These are phyloP conservation scores for Eimeria nieschulzi DNA, from an alignment of 169 alveolate genomes.

Conservation along the genomic window DNA sequence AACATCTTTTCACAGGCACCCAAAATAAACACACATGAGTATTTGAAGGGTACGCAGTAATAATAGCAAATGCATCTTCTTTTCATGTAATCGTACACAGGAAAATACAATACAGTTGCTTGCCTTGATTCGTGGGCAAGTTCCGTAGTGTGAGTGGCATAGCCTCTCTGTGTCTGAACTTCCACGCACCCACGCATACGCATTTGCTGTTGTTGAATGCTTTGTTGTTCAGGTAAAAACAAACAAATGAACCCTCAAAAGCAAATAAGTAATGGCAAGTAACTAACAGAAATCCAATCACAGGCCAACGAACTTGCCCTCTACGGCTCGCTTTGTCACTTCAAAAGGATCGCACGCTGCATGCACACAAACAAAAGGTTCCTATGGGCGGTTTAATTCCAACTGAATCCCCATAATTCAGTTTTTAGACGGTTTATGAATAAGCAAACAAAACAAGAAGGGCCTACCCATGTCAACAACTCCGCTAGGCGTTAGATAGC, in stretches of 20 bases:
- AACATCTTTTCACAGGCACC: not conserved
- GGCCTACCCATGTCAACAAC: slow-evolving; percentile 59
- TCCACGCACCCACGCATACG: not conserved
- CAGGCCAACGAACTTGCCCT: not conserved
- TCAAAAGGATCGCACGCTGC: slow-evolving; percentile 47
- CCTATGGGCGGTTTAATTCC: not conserved
- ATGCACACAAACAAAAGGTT: not conserved
- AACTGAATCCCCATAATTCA: no score
- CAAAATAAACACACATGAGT: not conserved
- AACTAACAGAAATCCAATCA: not conserved
- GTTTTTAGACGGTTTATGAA: no score
- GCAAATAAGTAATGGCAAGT: not conserved
- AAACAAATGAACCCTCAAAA: not conserved
- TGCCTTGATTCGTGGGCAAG: slow-evolving; percentile 64
- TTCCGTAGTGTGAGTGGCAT: slow-evolving; percentile 67
- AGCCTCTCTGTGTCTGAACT: slow-evolving; percentile 61
- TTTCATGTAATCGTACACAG: no score
- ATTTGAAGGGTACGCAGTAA: no score
- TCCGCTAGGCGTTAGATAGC: slow-evolving; percentile 53
- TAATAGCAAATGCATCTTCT: no score
- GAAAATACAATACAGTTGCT: no score
- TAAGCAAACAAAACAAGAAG: no score
- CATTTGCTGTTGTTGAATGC: not conserved
- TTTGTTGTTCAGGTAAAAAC: not conserved
- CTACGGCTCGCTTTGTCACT: slow-evolving; percentile 3